Percentiles rank a stretch among this genome's conserved stretches.
phyloP scores from a whole-genome alignment of 371 early-diverging fungal genomes.

The Haplosporangium sp. region DNA sequence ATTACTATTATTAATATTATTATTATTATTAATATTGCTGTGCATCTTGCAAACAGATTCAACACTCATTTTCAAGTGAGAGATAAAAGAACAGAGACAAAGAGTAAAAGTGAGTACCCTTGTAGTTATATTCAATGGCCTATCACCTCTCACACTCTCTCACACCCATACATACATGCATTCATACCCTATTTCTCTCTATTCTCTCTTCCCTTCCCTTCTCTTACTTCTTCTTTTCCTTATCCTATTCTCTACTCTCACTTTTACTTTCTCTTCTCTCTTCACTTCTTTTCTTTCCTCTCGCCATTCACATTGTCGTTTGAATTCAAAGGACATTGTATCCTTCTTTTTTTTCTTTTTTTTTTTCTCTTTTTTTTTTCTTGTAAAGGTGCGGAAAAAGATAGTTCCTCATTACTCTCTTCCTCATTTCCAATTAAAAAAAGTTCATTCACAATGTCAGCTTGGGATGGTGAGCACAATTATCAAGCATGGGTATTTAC shows the following conservation, averaged over 20 bases:
- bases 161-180: too few species aligned
- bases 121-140: too few species aligned
- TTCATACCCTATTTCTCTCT: background rate
- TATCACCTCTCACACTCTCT: background rate
- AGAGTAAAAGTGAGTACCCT: too few species aligned
- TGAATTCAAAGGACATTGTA: background rate
- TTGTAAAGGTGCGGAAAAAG: too few species aligned
- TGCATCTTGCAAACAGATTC: too few species aligned
- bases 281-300: background rate
- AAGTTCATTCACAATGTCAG: background rate
- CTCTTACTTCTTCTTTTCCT: slow-evolving; percentile 1
- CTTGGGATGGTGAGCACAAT: slow-evolving; percentile 17
- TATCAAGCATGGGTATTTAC: slow-evolving; percentile 51
- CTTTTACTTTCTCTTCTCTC: background rate
- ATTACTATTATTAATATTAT: too few species aligned
- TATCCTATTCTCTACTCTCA: background rate
- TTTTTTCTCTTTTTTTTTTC: too few species aligned
- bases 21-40: too few species aligned
- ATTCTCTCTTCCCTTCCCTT: background rate
- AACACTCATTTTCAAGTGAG: too few species aligned
- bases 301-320: background rate
- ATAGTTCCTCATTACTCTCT: too few species aligned
- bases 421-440: background rate
- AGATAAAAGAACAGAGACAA: too few species aligned
- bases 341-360: too few species aligned